Percentiles rank a stretch among this genome's conserved stretches.
phyloP scores from a whole-genome alignment of 1,284 basidiomycete species.

The Volvariella volvacea region DNA sequence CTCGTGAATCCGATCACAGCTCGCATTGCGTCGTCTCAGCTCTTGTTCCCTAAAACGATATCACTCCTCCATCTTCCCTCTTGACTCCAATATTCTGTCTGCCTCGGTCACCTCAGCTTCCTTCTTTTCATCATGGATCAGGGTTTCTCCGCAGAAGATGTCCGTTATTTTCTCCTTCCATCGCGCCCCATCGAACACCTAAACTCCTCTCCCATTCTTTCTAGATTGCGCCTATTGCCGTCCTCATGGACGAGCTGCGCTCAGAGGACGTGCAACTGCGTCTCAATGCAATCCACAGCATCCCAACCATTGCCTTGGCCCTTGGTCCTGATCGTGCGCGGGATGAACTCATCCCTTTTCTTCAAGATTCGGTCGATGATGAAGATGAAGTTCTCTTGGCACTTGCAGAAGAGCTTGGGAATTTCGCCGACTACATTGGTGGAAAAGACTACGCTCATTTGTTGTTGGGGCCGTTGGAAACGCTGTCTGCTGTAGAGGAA shows the following conservation, averaged over 20 bases:
- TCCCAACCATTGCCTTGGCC: conserved; percentile 97
- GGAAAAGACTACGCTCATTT: conserved; percentile 87
- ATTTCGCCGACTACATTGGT: conserved; percentile 93
- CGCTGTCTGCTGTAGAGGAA: conserved; percentile 95
- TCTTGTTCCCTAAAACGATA: not conserved
- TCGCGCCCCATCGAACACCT: not conserved
- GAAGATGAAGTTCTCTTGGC: conserved; percentile 98
- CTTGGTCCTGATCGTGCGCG: conserved; percentile 93
- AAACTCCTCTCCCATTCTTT: conserved; percentile 1
- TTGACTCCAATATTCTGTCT: conserved; percentile 4
- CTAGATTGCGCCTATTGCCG: conserved; percentile 79
- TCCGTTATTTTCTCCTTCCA: conserved; percentile 15
- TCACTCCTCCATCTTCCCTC: not conserved
- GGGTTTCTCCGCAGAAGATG: conserved; percentile 50
- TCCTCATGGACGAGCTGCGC: conserved; percentile 93
- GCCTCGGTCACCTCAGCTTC: not conserved
- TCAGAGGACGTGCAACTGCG: conserved; percentile 94
- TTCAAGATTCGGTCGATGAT: conserved; percentile 97
- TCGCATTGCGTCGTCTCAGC: not conserved
- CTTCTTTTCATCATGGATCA: conserved; percentile 46
- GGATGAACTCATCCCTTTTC: conserved; percentile 94
- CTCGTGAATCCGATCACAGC: conserved; percentile 1
- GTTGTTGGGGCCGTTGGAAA: conserved; percentile 90
- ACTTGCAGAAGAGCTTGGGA: conserved; percentile 93
- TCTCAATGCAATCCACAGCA: conserved; percentile 94